Percentiles rank a stretch among this genome's conserved stretches.
Conservation (phyloP, 495 filamentous ascomycete genomes). For the Mytilinidion resinicola region DNA sequence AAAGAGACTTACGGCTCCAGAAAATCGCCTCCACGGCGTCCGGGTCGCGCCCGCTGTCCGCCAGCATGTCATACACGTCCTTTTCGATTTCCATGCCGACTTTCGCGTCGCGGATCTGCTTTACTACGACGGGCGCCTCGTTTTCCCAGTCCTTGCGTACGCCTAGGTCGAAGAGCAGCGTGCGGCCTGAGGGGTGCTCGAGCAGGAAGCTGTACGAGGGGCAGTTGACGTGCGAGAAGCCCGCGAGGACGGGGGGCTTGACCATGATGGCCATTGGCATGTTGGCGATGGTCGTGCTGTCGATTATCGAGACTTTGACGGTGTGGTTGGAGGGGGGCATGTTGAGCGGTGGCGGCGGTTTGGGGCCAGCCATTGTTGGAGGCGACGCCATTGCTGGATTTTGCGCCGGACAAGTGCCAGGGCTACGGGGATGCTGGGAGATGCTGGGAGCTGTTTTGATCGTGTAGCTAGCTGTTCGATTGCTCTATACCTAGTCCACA, state of each 20-base stretch:
- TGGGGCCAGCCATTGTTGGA: slow-evolving; percentile 6
- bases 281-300: slow-evolving; percentile 24
- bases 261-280: not conserved
- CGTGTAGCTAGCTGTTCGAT: no score
- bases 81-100: slow-evolving; percentile 30
- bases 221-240: slow-evolving; percentile 30
- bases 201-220: slow-evolving; percentile 53
- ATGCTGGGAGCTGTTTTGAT: no score
- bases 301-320: slow-evolving; percentile 50
- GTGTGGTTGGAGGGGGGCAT: slow-evolving; percentile 44
- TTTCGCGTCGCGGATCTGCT: not conserved
- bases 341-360: slow-evolving; percentile 36
- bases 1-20: slow-evolving; percentile 26
- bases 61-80: slow-evolving; percentile 32
- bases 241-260: not conserved
- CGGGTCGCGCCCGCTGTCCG: slow-evolving; percentile 23
- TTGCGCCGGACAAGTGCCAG: no score
- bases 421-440: no score
- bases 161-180: slow-evolving; percentile 55
- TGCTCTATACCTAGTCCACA: no score
- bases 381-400: not conserved
- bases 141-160: slow-evolving; percentile 47
- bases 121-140: slow-evolving; percentile 32
- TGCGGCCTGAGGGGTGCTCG: slow-evolving; percentile 42
- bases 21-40: slow-evolving; percentile 27